Evolutionary conservation across 208 protist genomes (phyloP), one percentile per base, ranked within the genome.

Genomic region (Trypanosoma avium): DNA sequence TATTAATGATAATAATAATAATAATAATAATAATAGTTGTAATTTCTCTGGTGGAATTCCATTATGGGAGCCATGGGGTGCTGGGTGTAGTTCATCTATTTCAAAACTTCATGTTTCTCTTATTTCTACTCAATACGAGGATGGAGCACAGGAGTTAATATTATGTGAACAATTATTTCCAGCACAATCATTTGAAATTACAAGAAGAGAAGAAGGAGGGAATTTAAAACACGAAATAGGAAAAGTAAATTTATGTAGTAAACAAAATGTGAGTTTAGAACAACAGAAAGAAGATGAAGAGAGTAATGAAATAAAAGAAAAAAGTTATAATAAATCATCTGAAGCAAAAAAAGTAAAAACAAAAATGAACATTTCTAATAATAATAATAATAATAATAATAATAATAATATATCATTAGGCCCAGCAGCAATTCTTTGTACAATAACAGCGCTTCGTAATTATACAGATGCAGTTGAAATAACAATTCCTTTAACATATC

Each of bases 111-210:
- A 72, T 26, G 45, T 65, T 10, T 40, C 6, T 58, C 22, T 72
- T 0, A 8, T 72, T 13, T 46, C 66, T 26, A 43, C 57, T 38
- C 29, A 60, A 13, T 72, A 72, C 35, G 66, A 72, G 29, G 53
- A 63, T 26, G 56, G 36, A 3, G 5, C 21, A 6, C 42, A 30
- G 27, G 54, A 72, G 12, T 38, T 22, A n/a, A 49, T 63, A 6
- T n/a, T 72, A 32, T 72, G 66, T 57, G 50, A 63, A 33, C 66
- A 72, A 46, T 15, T 65, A 21, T 60, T 72, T 27, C 36, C 40
- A 19, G 32, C 64, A 4, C 33, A 26, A 29, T 22, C 57, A 1
- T 29, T 38, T 5, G n/a, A 17, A 7, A 58, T 17, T 6, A 15
- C 40, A 35, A 19, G 27, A 30, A 59, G 3, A 21, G 9, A 21